phyloP scores from a whole-genome alignment of 257 asterid genomes.

The Thymus mandschuricus region DNA sequence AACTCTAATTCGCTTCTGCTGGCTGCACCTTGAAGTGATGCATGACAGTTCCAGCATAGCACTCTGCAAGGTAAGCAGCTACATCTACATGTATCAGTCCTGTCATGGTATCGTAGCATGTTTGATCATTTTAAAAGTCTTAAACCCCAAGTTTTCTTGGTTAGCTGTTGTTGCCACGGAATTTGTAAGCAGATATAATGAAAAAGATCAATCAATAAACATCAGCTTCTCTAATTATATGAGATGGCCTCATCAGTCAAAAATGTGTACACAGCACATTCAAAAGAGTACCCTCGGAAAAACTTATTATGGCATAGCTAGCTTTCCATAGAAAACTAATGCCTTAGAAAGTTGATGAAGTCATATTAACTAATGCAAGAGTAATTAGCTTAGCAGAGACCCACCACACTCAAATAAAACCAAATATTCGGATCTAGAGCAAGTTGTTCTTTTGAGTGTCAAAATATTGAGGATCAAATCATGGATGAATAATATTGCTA shows the following conservation, averaged over 20 bases:
- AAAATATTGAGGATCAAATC: slow-evolving; percentile 7
- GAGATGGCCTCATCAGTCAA: slow-evolving; percentile 16
- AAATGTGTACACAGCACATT: neutral
- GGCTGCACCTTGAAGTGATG: slow-evolving; percentile 18
- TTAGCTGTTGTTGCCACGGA: neutral
- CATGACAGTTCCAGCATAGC: slow-evolving; percentile 25
- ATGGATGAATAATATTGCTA: neutral
- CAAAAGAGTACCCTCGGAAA: neutral
- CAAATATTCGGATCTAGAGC: neutral
- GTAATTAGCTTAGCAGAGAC: neutral
- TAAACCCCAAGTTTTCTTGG: slow-evolving; percentile 1
- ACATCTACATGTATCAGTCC: slow-evolving; percentile 15
- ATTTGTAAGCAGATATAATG: neutral
- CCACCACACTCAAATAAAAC: neutral
- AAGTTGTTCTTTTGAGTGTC: slow-evolving; percentile 3
- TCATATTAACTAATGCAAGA: neutral
- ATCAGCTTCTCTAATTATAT: neutral
- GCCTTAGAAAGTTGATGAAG: neutral
- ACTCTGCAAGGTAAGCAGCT: slow-evolving; percentile 16
- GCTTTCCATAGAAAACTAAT: neutral
- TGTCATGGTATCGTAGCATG: slow-evolving; percentile 2
- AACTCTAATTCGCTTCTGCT: slow-evolving; percentile 7
- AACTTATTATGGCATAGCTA: neutral
- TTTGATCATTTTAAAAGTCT: neutral
- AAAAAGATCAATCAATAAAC: slow-evolving; percentile 1